A percentile compares a stretch with the other conserved stretches of the same genome.
Conservation (phyloP, 768 basidiomycete genomes). For the Suillus fuscotomentosus region DNA sequence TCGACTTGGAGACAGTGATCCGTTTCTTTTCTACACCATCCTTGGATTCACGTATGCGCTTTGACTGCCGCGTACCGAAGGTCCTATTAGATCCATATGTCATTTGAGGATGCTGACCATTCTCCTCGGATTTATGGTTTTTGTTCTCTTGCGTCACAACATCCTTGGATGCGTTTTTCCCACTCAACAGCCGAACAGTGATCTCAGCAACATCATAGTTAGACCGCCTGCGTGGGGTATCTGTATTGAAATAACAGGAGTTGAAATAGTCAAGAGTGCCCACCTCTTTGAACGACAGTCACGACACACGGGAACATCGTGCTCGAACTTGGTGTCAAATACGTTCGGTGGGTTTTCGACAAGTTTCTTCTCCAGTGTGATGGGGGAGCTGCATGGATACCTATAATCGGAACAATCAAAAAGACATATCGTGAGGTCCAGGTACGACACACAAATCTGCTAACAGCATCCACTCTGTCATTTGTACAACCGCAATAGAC, state of each 20-base stretch:
- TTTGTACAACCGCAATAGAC: conserved; percentile 53
- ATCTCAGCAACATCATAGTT: conserved; percentile 64
- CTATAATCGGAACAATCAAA: conserved; percentile 36
- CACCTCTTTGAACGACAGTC: conserved; percentile 63
- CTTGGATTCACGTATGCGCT: conserved; percentile 61
- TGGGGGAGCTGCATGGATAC: conserved; percentile 56
- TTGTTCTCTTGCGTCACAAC: conserved; percentile 15
- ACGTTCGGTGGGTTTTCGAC: conserved; percentile 26
- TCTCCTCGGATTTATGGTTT: conserved; percentile 4
- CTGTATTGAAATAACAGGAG: conserved; percentile 8
- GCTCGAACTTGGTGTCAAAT: conserved; percentile 38
- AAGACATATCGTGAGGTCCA: conserved; percentile 8
- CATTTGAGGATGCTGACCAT: conserved; percentile 1
- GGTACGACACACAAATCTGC: conserved; percentile 49
- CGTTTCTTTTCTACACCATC: conserved; percentile 48
- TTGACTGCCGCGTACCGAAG: conserved; percentile 60
- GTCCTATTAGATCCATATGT: conserved; percentile 29
- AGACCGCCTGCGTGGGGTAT: conserved; percentile 21
- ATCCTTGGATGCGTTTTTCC: conserved; percentile 30
- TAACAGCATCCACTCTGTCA: conserved; percentile 64
- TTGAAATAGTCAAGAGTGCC: conserved; percentile 12
- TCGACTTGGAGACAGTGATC: conserved; percentile 59
- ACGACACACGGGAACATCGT: conserved; percentile 54
- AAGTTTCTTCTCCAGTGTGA: conserved; percentile 41
- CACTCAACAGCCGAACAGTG: conserved; percentile 47